phyloP scores from a whole-genome alignment of 2,329 filamentous ascomycete species.

The Paraphoma sp. region DNA sequence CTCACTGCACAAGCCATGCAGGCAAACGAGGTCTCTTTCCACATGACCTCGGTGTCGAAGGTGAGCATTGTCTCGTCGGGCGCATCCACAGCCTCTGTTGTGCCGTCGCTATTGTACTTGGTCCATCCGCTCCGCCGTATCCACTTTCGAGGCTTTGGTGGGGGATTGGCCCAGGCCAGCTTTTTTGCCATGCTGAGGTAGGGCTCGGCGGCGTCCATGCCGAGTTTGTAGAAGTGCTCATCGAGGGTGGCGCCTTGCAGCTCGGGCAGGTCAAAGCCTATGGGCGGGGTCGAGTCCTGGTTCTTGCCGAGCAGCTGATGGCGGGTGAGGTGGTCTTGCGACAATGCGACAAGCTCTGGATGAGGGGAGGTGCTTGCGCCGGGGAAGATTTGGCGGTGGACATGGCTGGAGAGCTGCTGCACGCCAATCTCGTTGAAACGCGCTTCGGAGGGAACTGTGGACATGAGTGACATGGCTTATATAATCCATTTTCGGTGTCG shows the following conservation, averaged over 20 bases:
- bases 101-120: conserved; percentile 81
- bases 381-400: conserved; percentile 84
- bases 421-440: conserved; percentile 93
- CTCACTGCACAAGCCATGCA: conserved; percentile 97
- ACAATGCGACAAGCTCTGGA: conserved; percentile 76
- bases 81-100: conserved; percentile 72
- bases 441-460: conserved; percentile 60
- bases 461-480: too few relatives aligned
- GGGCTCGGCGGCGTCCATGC: conserved; percentile 84
- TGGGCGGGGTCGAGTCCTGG: conserved; percentile 73
- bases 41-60: conserved; percentile 98
- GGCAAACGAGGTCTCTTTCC: conserved; percentile 88
- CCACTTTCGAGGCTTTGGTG: conserved; percentile 75
- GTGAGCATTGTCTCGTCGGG: conserved; percentile 84
- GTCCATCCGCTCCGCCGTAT: conserved; percentile 86
- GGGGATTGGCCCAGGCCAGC: conserved; percentile 69
- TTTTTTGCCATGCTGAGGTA: conserved; percentile 77
- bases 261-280: conserved; percentile 83
- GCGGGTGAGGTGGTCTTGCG: conserved; percentile 79
- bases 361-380: conserved; percentile 62
- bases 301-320: conserved; percentile 93
- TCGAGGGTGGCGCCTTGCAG: conserved; percentile 84
- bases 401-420: conserved; percentile 85
- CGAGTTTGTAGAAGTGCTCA: conserved; percentile 91
- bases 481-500: background rate